Percentiles rank a stretch among this genome's conserved stretches.
These are phyloP conservation scores for Eremochloa ophiuroides DNA, from an alignment of 176 grass and related monocot species.

Conservation along the genomic window DNA sequence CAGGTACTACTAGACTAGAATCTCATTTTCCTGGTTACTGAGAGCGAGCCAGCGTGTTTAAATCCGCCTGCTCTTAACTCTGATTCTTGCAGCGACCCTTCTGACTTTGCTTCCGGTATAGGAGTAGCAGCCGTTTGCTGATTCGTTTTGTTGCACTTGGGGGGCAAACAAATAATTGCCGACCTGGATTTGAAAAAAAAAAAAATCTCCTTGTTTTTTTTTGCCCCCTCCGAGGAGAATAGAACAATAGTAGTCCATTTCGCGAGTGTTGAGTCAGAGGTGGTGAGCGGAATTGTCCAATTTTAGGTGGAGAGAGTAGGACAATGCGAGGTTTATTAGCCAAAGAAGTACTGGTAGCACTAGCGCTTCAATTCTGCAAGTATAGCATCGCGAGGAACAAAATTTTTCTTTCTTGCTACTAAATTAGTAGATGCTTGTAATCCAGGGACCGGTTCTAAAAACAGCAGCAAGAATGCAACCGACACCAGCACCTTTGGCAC, in stretches of 20 bases:
- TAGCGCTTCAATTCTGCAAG: not conserved
- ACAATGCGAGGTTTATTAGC: not conserved
- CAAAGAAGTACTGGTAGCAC: not conserved
- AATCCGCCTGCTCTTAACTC: not conserved
- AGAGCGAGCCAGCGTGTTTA: not conserved
- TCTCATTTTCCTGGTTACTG: conserved; percentile 1
- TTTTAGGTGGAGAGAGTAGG: conserved; percentile 8
- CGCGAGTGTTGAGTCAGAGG: not conserved
- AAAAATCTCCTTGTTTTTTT: not conserved
- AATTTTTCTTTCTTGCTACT: not conserved
- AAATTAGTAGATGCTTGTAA: not conserved
- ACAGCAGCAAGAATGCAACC: conserved; percentile 36
- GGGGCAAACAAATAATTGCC: not conserved
- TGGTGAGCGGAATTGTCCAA: not conserved
- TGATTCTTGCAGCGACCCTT: not conserved
- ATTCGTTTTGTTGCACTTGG: not conserved
- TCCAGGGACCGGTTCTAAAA: conserved; percentile 70
- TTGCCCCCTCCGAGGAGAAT: not conserved
- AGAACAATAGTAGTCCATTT: not conserved
- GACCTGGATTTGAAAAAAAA: not conserved
- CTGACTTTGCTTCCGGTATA: not conserved
- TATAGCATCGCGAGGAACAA: not conserved
- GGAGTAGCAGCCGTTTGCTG: not conserved
- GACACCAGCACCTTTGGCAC: conserved; percentile 48
- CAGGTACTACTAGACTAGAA: conserved; percentile 45